Evolutionary conservation across 2,329 filamentous ascomycete genomes (phyloP).

Genomic region (Diplodia corticola): DNA sequence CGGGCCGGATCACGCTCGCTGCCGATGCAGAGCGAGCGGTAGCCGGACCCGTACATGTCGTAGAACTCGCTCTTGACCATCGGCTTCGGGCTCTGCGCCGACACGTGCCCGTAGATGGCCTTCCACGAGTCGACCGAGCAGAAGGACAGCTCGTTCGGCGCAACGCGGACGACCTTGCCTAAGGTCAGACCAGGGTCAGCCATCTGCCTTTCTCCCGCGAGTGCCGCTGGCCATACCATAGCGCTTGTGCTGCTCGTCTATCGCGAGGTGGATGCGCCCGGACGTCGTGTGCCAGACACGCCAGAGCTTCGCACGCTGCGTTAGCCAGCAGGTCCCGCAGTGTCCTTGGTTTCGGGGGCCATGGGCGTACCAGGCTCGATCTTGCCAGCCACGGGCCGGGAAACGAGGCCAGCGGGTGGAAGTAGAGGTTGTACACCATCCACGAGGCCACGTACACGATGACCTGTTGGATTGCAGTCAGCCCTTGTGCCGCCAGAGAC

Average conservation of each 20-base stretch:
- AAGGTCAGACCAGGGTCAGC: conserved; percentile 26
- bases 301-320: neutral
- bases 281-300: neutral
- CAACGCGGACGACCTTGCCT: conserved; percentile 43
- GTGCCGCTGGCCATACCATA: neutral
- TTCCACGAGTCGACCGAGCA: conserved; percentile 44
- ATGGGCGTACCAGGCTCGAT: neutral
- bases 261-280: neutral
- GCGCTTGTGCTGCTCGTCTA: neutral
- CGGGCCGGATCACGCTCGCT: conserved; percentile 39
- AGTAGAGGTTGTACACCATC: conserved; percentile 25
- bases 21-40: conserved; percentile 41
- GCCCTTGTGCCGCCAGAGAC: neutral
- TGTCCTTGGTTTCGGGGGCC: neutral
- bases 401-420: conserved; percentile 34
- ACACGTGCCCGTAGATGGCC: conserved; percentile 37
- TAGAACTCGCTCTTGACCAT: conserved; percentile 33
- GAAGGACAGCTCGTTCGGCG: conserved; percentile 47
- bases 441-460: neutral
- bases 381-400: conserved; percentile 30
- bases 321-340: neutral
- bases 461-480: neutral
- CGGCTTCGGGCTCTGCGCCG: conserved; percentile 29
- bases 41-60: conserved; percentile 32
- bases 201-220: too few relatives aligned